Base-by-base conservation (phyloP, 2,329 filamentous ascomycete genomes). In the Talaromyces sp. region DNA sequence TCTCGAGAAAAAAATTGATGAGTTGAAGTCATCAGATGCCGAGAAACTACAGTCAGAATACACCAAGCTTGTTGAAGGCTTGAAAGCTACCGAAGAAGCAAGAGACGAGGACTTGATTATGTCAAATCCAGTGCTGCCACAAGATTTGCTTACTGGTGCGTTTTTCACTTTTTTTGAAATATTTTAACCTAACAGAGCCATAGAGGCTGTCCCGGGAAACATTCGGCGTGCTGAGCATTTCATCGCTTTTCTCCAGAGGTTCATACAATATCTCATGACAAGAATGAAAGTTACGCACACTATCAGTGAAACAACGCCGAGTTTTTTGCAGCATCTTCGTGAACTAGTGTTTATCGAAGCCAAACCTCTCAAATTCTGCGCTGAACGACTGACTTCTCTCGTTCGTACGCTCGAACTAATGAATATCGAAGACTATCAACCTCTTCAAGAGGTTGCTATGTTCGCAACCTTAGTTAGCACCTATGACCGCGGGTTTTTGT, bases 251-350 rank as follows among this genome's bases (percentile, higher is more conserved):
- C 77, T 99, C 60, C 96, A 96, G 73, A 85, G 94, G 63, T 99
- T 99, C 72, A 94, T 99, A 65, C 95, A 99, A 74, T 99, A 99
- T 69, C 82, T 99, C 56, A 97, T 92, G 82, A 97, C 93, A 1
- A 86, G 95, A 61, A 97, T 99, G 94, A 97, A 96, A 80, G 92
- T 97, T 14, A 87, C 94, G 4, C 92, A 97, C 71, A 93, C 96
- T 65, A 97, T 97, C 65, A 97, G 94, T 8, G 94, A 99, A 75
- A 99, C 93, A 0, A 94, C 94, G 0, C 89, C 90, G 2, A 97
- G 93, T 0, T 99, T 99, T 73, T 81, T 99, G 9, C 85, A 89
- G 17, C 93, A 99, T 78, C 81, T 99, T 7, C 95, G 91, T 71
- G 94, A 99, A 66, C 87, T 96, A 60, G 99, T 95, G 0, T 99